phyloP scores from a whole-genome alignment of 495 filamentous ascomycete species.

The Lasiosphaeria hispida region DNA sequence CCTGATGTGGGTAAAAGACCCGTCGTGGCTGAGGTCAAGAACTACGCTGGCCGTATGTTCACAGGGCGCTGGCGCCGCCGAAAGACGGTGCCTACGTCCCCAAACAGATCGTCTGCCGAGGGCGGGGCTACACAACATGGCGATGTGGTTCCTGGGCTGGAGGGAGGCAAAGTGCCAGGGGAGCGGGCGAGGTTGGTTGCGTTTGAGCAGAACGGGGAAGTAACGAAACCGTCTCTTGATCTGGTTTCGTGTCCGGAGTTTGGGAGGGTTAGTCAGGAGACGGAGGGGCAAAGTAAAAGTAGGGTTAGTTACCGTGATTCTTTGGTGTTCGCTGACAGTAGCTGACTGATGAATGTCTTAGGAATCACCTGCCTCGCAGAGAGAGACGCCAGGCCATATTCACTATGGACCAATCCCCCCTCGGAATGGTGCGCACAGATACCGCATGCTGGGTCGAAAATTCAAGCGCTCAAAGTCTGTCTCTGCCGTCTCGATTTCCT shows the following conservation, averaged over 20 bases:
- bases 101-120: too few species aligned
- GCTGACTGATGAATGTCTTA: neutral
- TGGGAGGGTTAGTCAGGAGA: neutral
- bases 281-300: neutral
- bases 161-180: too few species aligned
- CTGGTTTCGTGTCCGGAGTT: constrained; percentile 18
- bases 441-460: constrained; percentile 6
- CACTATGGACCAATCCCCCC: neutral
- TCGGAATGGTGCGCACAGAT: constrained; percentile 6
- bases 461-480: constrained; percentile 18
- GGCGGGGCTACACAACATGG: too few species aligned
- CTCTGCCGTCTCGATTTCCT: neutral
- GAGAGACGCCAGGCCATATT: neutral
- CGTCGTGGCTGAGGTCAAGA: too few species aligned
- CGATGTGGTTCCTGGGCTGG: too few species aligned
- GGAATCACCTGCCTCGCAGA: neutral
- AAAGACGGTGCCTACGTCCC: too few species aligned
- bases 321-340: neutral
- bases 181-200: neutral
- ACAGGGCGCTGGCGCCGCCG: too few species aligned
- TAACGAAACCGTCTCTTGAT: constrained; percentile 3
- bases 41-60: too few species aligned
- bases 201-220: neutral
- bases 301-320: neutral
- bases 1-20: neutral